Percentiles rank a stretch among this genome's conserved stretches.
phyloP scores from a whole-genome alignment of 148 eudicot species.

The Beta vulgaris region DNA sequence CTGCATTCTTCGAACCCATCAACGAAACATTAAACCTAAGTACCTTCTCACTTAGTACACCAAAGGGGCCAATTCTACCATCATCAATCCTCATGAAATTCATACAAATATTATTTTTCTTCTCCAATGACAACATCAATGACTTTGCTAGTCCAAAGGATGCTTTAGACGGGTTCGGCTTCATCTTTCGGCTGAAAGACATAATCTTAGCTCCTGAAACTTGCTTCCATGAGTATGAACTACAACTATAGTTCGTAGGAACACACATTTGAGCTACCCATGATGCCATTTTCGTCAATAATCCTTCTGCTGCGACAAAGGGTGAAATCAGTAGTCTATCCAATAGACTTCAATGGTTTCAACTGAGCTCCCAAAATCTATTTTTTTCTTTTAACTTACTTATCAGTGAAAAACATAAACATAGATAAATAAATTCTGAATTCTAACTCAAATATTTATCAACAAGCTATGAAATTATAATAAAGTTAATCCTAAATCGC shows the following conservation, averaged over 20 bases:
- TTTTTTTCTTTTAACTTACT: too few relatives aligned
- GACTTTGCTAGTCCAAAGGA: constrained; percentile 10
- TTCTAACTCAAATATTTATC: too few relatives aligned
- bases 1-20: constrained; percentile 3
- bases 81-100: background rate
- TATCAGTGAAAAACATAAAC: too few relatives aligned
- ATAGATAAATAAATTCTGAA: too few relatives aligned
- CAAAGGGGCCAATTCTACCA: constrained; percentile 4
- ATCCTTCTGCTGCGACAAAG: constrained; percentile 1
- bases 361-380: too few relatives aligned
- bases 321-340: too few relatives aligned
- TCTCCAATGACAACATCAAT: background rate
- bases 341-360: too few relatives aligned
- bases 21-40: constrained; percentile 15
- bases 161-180: background rate
- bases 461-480: too few relatives aligned
- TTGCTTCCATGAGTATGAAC: constrained; percentile 19
- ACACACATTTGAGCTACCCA: constrained; percentile 17
- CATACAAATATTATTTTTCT: background rate
- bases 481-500: too few relatives aligned
- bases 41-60: constrained; percentile 1
- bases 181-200: constrained; percentile 16
- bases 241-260: constrained; percentile 11
- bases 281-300: constrained; percentile 24
- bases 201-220: constrained; percentile 8